Evolutionary conservation across 1,284 basidiomycete species (phyloP), one percentile per base, ranked within the genome.

Genomic region (Cryptococcus wingfieldii): DNA sequence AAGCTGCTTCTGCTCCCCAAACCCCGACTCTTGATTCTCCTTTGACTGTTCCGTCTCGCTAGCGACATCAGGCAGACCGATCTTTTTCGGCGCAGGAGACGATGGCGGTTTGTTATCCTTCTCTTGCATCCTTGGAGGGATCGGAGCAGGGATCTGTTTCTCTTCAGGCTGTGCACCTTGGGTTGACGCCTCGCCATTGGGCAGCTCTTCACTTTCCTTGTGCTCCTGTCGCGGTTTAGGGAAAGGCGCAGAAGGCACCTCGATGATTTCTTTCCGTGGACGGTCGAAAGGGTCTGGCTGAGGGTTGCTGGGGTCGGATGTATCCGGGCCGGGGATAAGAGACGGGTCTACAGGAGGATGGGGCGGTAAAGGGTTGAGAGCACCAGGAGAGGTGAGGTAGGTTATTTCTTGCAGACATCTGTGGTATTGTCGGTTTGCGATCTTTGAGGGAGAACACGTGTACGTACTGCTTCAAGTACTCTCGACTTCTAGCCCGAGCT

Each of bases 371-470:
- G 95, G 96, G 74, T 99, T 99, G 81, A 98, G 86, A 4, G 95
- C 94, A 71, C 95, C 89, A 1, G 92, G 86, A 2, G 93, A 97
- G 1, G 95, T 99, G 51, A 99, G 81, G 75, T 99, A 98, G 8
- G 91, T 90, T 65, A 98, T 91, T 80, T 98, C 95, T 79, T 98
- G 95, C 38, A 98, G 80, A 78, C 96, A 96, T 78, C 88, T 90
- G 51, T 8, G 23, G 52, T n/a, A 41, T 31, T 39, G 53, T 50
- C 38, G 12, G 27, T 43, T 23, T 23, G 37, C 31, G 13, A 16
- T 12, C 28, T n/a, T 38, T 50, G 9, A 3, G 38, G 18, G 16
- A 38, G 10, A 14, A 31, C 38, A 18, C 34, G 41, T 10, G 5
- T 19, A 82, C 87, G 66, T 67, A 92, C 85, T 98, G 95, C 78